Base-by-base conservation (phyloP, 768 basidiomycete species). In the Naganishia kalamii region DNA sequence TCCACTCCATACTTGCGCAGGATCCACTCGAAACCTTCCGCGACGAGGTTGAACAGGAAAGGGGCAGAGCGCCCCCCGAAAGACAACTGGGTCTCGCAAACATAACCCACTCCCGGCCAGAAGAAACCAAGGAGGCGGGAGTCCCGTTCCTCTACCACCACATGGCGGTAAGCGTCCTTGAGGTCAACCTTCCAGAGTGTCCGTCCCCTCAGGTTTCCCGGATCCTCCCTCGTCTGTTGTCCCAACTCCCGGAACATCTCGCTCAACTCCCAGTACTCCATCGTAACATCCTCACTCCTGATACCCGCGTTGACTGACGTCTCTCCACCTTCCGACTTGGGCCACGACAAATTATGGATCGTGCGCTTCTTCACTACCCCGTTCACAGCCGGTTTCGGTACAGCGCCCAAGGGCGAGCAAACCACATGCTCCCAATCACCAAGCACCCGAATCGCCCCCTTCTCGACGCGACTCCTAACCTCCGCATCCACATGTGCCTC, bases 11-110 rank as follows among this genome's bases (percentile, higher is more conserved):
- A 30, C 10, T 17, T 30, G 7, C 27, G 7, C 27, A 51, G 29
- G n/a, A 51, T 51, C 19, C 57, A 60, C 23, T 60, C 37, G 19
- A 60, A 60, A 32, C n/a, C 35, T 35, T 41, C 35, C 23, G 57
- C 57, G 17, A 60, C 35, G 7, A 40, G 35, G 35, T 60, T 60
- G 35, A 60, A 60, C 21, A 60, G 21, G 35, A 60, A 60, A 17
- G 57, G 57, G 4, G 37, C 43, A 12, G 57, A 60, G 13, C 29
- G 35, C 57, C 35, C 35, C 25, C 57, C 57, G 35, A 37, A 60
- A 5, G 57, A 60, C 10, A 60, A 35, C 30, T 51, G 27, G 17
- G 27, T n/a, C 15, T 30, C 50, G 50, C 19, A 51, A 17, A 32
- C 7, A 32, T 10, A 32, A 7, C 50, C 30, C 32, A 51, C 15